Evolutionary conservation across 2,329 filamentous ascomycete genomes (phyloP).

Genomic region (Leptographium flavum): DNA sequence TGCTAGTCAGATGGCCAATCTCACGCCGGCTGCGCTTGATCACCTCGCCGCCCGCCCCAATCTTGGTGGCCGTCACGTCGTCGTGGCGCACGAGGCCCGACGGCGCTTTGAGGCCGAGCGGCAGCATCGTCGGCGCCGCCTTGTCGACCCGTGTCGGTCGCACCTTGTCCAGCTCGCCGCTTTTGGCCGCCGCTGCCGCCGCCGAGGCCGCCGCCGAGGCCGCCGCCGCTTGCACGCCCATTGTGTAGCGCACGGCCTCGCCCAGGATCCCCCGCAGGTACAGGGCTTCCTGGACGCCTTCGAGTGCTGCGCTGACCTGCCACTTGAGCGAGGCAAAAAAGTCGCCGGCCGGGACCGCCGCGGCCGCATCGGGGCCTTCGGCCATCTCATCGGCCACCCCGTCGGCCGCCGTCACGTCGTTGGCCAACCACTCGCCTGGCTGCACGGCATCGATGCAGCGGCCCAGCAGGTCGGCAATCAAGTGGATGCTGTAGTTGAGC

Average conservation of each 20-base stretch:
- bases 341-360: slow-evolving; percentile 26
- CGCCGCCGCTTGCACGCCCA: slow-evolving; percentile 27
- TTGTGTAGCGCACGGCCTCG: slow-evolving; percentile 50
- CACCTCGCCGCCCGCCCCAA: slow-evolving; percentile 55
- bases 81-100: neutral
- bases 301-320: slow-evolving; percentile 57
- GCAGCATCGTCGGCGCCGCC: slow-evolving; percentile 36
- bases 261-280: slow-evolving; percentile 49
- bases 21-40: slow-evolving; percentile 56
- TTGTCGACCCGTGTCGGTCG: slow-evolving; percentile 22
- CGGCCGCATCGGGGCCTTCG: neutral
- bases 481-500: slow-evolving; percentile 53
- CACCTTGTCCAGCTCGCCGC: slow-evolving; percentile 16
- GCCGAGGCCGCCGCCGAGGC: slow-evolving; percentile 52
- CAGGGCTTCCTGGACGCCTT: slow-evolving; percentile 55
- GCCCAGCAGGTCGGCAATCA: slow-evolving; percentile 58
- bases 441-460: slow-evolving; percentile 65
- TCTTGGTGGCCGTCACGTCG: slow-evolving; percentile 33
- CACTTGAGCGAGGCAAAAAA: slow-evolving; percentile 51
- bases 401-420: slow-evolving; percentile 29
- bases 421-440: slow-evolving; percentile 57
- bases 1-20: slow-evolving; percentile 62
- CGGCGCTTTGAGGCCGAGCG: slow-evolving; percentile 53
- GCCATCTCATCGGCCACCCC: neutral
- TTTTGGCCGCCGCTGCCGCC: neutral